phyloP scores from a whole-genome alignment of 192 early-diverging fungal species.

The Nowakowskiella sp. region DNA sequence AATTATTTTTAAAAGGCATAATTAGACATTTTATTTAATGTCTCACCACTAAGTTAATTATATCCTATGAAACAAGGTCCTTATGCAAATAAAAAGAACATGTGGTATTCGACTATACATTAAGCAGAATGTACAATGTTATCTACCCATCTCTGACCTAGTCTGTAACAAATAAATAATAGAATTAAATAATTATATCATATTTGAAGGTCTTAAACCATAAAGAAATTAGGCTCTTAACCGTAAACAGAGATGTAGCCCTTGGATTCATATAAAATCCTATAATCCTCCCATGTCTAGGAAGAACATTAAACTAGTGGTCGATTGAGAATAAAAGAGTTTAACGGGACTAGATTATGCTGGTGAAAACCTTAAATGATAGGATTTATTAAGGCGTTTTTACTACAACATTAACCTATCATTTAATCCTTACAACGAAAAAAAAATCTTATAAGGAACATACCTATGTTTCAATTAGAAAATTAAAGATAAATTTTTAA shows the following conservation, averaged over 20 bases:
- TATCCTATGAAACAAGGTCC: background rate
- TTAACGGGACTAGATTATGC: background rate
- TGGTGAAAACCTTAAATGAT: background rate
- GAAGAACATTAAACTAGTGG: background rate
- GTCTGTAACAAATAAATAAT: background rate
- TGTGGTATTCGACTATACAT: background rate
- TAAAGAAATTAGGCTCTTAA: background rate
- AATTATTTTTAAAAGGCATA: too few relatives aligned
- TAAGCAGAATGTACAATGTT: background rate
- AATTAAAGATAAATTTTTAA: background rate
- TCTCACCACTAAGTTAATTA: too few relatives aligned
- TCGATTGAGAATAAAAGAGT: background rate
- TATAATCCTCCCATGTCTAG: background rate
- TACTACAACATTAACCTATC: background rate
- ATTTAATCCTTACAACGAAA: background rate
- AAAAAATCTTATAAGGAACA: background rate
- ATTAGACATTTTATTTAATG: too few relatives aligned
- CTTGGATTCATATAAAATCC: background rate
- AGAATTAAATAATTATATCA: background rate
- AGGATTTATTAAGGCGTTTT: too few relatives aligned
- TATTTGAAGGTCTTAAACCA: background rate
- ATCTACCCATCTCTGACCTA: background rate
- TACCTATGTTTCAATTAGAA: background rate
- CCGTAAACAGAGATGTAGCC: constrained; percentile 1
- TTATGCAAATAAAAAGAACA: background rate